phyloP scores from a whole-genome alignment of 345 rosid genomes.

The Pelargonium nanum region DNA sequence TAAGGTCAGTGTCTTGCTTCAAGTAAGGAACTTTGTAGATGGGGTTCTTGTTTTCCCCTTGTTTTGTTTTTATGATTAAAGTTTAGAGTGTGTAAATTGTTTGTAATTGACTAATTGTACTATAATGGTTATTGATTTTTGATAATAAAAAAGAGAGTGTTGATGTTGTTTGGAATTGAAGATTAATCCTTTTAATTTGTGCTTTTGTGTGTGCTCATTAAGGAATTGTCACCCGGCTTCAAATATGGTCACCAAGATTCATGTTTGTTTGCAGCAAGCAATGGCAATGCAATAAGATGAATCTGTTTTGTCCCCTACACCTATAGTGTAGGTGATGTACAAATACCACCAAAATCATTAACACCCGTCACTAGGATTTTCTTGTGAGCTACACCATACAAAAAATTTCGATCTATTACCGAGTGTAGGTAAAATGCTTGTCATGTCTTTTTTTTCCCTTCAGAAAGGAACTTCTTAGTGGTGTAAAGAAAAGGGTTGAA shows the following conservation, averaged over 20 bases:
- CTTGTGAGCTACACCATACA: neutral
- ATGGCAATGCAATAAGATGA: neutral
- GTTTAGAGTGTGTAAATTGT: neutral
- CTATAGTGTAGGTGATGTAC: neutral
- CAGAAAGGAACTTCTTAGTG: neutral
- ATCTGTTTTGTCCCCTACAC: neutral
- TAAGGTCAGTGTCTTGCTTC: constrained; percentile 75
- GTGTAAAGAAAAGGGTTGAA: neutral
- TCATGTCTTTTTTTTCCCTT: too few relatives aligned
- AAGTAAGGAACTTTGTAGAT: neutral
- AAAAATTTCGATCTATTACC: neutral
- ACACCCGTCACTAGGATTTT: neutral
- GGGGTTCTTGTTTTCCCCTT: constrained; percentile 1
- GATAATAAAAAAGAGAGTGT: neutral
- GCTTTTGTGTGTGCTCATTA: neutral
- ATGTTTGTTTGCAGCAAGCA: neutral
- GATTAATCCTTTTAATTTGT: neutral
- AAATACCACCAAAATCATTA: neutral
- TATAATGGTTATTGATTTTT: neutral
- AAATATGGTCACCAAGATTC: too few relatives aligned
- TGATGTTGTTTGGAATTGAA: neutral
- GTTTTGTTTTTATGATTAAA: neutral
- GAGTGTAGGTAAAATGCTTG: too few relatives aligned
- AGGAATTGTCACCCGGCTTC: too few relatives aligned
- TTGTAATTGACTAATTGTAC: neutral